A percentile compares a stretch with the other conserved stretches of the same genome.
Conservation (phyloP, 768 basidiomycete genomes). For the Pisolithus tinctorius region DNA sequence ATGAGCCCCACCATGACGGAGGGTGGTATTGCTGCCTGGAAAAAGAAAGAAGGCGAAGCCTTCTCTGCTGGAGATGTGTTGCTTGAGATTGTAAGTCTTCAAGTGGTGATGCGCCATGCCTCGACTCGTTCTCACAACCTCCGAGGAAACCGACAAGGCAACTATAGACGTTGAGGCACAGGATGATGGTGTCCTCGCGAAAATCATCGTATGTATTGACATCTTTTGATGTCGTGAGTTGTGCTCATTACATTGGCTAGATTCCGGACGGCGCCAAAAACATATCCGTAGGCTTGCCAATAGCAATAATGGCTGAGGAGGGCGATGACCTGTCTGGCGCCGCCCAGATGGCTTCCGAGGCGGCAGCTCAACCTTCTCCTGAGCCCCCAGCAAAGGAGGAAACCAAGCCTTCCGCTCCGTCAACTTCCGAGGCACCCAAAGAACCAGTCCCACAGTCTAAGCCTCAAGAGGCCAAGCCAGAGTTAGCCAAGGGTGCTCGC, state of each 20-base stretch:
- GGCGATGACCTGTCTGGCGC: conserved; percentile 91
- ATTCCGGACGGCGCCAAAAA: conserved; percentile 79
- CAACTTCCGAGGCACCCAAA: conserved; percentile 29
- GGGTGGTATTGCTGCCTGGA: conserved; percentile 97
- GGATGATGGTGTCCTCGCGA: conserved; percentile 93
- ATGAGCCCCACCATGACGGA: conserved; percentile 99
- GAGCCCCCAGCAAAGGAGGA: conserved; percentile 27
- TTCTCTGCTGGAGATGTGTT: conserved; percentile 90
- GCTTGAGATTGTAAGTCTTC: conserved; percentile 77
- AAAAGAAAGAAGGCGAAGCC: conserved; percentile 90
- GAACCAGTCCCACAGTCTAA: conserved; percentile 28
- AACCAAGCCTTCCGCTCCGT: conserved; percentile 36
- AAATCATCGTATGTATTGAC: conserved; percentile 75
- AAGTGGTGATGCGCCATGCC: not conserved
- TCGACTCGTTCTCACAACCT: conserved; percentile 6
- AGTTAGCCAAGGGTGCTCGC: conserved; percentile 62
- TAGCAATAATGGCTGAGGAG: conserved; percentile 90
- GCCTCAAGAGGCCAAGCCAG: conserved; percentile 41
- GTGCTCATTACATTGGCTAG: conserved; percentile 33
- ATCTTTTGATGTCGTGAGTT: not conserved
- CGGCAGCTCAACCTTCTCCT: conserved; percentile 33
- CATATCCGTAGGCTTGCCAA: conserved; percentile 78
- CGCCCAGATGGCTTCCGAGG: conserved; percentile 62
- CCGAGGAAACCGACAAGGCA: conserved; percentile 98
- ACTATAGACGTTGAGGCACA: conserved; percentile 99